Evolutionary conservation across 805 yeast species (phyloP).

Genomic region (Candida orba): DNA sequence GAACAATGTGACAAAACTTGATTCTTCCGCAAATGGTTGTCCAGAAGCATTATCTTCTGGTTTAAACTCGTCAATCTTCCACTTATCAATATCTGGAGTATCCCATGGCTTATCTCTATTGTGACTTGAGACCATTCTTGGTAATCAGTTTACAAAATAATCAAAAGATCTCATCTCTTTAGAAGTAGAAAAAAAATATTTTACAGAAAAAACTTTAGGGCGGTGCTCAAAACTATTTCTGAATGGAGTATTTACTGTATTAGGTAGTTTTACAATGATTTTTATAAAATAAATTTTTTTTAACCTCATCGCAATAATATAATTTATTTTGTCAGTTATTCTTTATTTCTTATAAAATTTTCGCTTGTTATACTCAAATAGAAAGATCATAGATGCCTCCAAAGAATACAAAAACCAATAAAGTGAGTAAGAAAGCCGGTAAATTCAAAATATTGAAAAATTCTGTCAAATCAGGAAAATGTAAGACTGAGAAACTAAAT

Average conservation of each 20-base stretch:
- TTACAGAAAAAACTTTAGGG: too few species aligned
- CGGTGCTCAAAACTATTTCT: background rate
- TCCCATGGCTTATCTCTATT: constrained; percentile 98
- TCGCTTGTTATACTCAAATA: too few species aligned
- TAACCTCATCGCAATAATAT: background rate
- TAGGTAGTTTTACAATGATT: background rate
- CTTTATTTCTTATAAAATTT: too few species aligned
- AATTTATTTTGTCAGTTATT: background rate
- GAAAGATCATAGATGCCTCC: constrained; percentile 5
- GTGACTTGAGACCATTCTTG: constrained; percentile 79
- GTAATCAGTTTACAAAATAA: background rate
- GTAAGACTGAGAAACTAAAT: constrained; percentile 9
- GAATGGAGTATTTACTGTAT: background rate
- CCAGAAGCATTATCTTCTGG: constrained; percentile 88
- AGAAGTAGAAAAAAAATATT: background rate
- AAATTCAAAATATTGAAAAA: constrained; percentile 9
- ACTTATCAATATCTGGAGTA: constrained; percentile 88
- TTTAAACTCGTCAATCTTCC: constrained; percentile 83
- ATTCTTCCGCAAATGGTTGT: constrained; percentile 87
- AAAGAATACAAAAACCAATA: constrained; percentile 10
- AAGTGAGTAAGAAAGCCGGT: background rate
- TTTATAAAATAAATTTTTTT: background rate
- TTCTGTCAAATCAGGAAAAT: constrained; percentile 3
- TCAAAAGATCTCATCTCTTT: constrained; percentile 1
- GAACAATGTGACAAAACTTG: constrained; percentile 88